Evolutionary conservation across 2,329 filamentous ascomycete genomes (phyloP).

Genomic region (Fusarium duplospermum): DNA sequence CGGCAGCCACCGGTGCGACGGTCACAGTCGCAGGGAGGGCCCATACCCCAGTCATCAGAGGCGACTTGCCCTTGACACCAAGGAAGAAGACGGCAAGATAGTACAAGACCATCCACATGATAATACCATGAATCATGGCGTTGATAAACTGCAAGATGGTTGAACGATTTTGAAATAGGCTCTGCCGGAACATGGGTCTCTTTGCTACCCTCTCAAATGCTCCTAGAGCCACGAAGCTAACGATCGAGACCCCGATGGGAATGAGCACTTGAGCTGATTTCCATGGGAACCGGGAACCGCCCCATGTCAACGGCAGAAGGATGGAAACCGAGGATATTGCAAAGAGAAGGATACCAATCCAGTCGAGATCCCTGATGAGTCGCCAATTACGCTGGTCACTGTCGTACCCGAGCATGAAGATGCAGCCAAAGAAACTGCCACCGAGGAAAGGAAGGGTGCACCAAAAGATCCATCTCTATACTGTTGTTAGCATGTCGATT

Average conservation of each 20-base stretch:
- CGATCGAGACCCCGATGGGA: constrained; percentile 66
- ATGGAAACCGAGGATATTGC: constrained; percentile 32
- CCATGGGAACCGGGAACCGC: constrained; percentile 38
- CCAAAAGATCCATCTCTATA: constrained; percentile 52
- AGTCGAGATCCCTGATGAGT: constrained; percentile 62
- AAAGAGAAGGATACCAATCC: constrained; percentile 71
- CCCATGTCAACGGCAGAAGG: constrained; percentile 32
- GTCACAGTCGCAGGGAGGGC: constrained; percentile 71
- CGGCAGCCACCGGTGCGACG: constrained; percentile 69
- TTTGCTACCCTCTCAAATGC: constrained; percentile 29
- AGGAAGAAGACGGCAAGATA: constrained; percentile 45
- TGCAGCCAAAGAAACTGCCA: constrained; percentile 36
- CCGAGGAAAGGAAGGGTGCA: constrained; percentile 49
- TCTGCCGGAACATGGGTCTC: constrained; percentile 40
- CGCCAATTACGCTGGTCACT: neutral
- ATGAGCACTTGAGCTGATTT: constrained; percentile 58
- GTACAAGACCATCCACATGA: constrained; percentile 47
- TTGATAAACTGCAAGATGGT: constrained; percentile 36
- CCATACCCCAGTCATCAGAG: constrained; percentile 55
- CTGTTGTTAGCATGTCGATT: neutral
- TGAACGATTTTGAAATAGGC: constrained; percentile 35
- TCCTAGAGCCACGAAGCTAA: constrained; percentile 54
- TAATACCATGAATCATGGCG: constrained; percentile 38
- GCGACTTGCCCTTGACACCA: constrained; percentile 34
- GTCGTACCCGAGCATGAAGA: constrained; percentile 45